Evolutionary conservation across 108 stramenopile genomes (phyloP).

Genomic region (Parietichytrium sp.): DNA sequence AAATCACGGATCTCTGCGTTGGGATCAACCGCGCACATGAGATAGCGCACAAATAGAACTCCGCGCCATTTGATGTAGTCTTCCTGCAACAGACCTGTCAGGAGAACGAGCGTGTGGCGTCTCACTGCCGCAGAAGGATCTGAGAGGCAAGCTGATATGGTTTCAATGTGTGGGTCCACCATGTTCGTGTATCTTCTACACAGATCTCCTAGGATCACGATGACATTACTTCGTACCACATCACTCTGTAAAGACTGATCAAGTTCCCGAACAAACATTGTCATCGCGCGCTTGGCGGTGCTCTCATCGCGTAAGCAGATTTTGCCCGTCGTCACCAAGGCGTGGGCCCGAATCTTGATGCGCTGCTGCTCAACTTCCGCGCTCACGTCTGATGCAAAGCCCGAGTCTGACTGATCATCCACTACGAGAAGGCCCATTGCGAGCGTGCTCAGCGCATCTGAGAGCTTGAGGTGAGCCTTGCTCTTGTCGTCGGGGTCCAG

Average conservation of each 20-base stretch:
- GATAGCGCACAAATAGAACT: conserved; percentile 16
- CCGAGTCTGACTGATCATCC: too few species aligned
- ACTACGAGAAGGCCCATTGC: conserved; percentile 30
- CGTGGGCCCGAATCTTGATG: background rate
- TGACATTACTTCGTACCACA: conserved; percentile 18
- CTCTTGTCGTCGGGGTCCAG: conserved; percentile 27
- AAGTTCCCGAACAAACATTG: conserved; percentile 23
- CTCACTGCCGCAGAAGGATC: background rate
- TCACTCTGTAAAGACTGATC: conserved; percentile 34
- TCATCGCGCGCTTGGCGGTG: background rate
- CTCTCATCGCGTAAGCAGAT: conserved; percentile 24
- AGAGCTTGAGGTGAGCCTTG: background rate
- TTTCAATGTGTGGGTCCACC: conserved; percentile 14
- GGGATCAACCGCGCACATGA: conserved; percentile 27
- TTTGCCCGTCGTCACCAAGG: conserved; percentile 5
- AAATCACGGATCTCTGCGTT: conserved; percentile 24
- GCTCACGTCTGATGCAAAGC: background rate
- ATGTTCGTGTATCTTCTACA: conserved; percentile 16
- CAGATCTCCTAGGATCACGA: conserved; percentile 32
- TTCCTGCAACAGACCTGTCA: conserved; percentile 22
- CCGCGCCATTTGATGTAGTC: conserved; percentile 38
- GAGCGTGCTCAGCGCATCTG: conserved; percentile 7
- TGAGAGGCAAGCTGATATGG: background rate
- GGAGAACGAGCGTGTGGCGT: background rate
- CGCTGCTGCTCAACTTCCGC: background rate